Evolutionary conservation across 176 grass and related monocot species (phyloP), one percentile per base, ranked within the genome.

Genomic region (Oropetium thomaeum): DNA sequence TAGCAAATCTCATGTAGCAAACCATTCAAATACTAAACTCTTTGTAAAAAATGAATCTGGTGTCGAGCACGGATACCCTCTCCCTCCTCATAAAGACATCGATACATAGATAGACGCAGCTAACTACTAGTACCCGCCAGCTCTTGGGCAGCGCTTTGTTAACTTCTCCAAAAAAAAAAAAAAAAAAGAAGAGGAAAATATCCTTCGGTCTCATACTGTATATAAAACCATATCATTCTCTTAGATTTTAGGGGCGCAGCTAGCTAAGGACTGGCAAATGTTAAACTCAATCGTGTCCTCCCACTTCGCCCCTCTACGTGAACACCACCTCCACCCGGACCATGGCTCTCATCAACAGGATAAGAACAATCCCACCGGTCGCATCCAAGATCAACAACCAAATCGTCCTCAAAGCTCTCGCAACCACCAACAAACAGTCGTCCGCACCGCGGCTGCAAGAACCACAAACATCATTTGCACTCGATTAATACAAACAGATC

Each of bases 261-360:
- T 38, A 40, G 20, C 35, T 9, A 34, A 53, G 49, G 1, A 40
- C 51, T 33, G 25, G 10, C 16, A 16, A 14, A 59, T 9, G 23
- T 20, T 3, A 32, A 32, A 34, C 33, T 11, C 52, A 44, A 33
- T 82, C 49, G 26, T 87, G 67, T 67, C 22, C 79, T n/a, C 49
- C 79, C 67, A 86, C 74, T 77, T 22, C 16, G 59, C 29, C 10
- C 4, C 23, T 68, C 76, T 70, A 63, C 80, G 86, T 83, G 75
- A 69, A 55, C 80, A 31, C 75, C 80, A 83, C 68, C 74, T 69
- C 62, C 62, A 19, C 49, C 51, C 43, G 6, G 1, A 8, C 20
- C 65, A 71, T 31, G 15, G 31, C 5, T 9, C 9, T 28, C 41
- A 14, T 49, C 57, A 71, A 17, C 73, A 38, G n/a, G n/a, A n/a